Percentiles rank a stretch among this genome's conserved stretches.
Evolutionary conservation across 1,284 basidiomycete species (phyloP).

Genomic region (Marasmius fiardii): DNA sequence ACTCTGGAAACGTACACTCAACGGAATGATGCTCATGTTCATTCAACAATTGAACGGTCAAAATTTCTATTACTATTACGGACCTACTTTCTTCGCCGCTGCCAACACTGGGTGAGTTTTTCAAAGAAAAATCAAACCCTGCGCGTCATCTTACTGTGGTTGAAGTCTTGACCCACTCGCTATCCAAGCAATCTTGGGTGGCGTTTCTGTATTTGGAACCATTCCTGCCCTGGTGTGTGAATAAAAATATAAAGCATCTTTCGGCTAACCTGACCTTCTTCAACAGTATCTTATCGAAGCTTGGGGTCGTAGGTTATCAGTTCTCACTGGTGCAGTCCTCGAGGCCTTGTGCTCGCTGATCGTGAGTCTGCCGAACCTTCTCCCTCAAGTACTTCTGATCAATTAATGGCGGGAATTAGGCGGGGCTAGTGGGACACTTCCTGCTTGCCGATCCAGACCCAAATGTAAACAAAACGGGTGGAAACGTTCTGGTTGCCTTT

Average conservation of each 20-base stretch:
- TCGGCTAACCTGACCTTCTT: neutral
- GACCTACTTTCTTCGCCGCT: slow-evolving; percentile 79
- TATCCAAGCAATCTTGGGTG: slow-evolving; percentile 72
- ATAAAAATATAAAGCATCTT: neutral
- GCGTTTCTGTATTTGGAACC: slow-evolving; percentile 63
- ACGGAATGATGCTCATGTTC: slow-evolving; percentile 81
- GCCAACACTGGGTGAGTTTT: slow-evolving; percentile 56
- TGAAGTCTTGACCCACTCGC: slow-evolving; percentile 62
- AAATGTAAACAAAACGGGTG: slow-evolving; percentile 51
- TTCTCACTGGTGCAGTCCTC: slow-evolving; percentile 63
- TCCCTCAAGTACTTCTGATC: slow-evolving; percentile 7
- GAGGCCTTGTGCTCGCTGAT: slow-evolving; percentile 65
- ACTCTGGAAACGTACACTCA: slow-evolving; percentile 69
- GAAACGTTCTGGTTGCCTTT: slow-evolving; percentile 69
- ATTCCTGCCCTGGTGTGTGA: slow-evolving; percentile 51
- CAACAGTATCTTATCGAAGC: slow-evolving; percentile 55
- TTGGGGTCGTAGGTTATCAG: slow-evolving; percentile 62
- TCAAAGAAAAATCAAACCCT: neutral
- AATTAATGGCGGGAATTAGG: slow-evolving; percentile 38
- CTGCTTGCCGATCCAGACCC: slow-evolving; percentile 55
- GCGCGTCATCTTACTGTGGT: neutral
- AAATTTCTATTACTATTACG: slow-evolving; percentile 79
- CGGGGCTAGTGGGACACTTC: slow-evolving; percentile 71
- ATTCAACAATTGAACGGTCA: slow-evolving; percentile 79
- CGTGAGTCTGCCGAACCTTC: slow-evolving; percentile 29